Conservation (phyloP, 306 rosid genomes). For the Adenanthera pavonina region DNA sequence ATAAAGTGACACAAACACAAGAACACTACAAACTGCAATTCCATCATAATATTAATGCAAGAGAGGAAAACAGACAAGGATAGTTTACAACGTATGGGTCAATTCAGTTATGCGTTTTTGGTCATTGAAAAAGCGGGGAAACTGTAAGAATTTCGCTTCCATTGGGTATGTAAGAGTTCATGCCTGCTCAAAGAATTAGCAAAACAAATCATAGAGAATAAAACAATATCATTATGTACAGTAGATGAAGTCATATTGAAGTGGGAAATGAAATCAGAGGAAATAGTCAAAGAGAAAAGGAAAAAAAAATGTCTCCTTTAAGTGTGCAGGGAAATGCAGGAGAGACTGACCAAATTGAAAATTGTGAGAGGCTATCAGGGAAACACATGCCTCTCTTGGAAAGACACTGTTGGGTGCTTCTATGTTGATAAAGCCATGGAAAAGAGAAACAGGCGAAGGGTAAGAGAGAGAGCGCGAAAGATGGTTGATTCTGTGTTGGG, state of each 20-base stretch:
- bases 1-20: neutral
- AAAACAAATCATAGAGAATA: neutral
- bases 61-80: neutral
- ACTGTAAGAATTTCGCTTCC: neutral
- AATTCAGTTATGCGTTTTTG: neutral
- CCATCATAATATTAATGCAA: neutral
- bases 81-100: neutral
- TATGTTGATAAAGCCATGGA: neutral
- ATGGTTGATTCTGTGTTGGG: neutral
- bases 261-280: neutral
- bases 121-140: neutral
- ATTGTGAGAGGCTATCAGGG: conserved; percentile 11
- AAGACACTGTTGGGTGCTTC: conserved; percentile 31
- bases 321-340: conserved; percentile 1
- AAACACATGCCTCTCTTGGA: conserved; percentile 42
- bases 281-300: neutral
- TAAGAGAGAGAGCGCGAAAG: neutral
- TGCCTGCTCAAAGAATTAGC: neutral
- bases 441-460: neutral
- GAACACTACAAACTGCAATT: neutral
- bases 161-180: neutral
- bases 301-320: neutral
- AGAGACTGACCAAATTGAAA: conserved; percentile 24
- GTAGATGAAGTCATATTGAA: neutral
- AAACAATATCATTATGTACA: neutral